A percentile compares a stretch with the other conserved stretches of the same genome.
These are phyloP conservation scores for Pezicula rhizophila DNA, from an alignment of 2,329 filamentous ascomycete genomes.

Conservation along the genomic window DNA sequence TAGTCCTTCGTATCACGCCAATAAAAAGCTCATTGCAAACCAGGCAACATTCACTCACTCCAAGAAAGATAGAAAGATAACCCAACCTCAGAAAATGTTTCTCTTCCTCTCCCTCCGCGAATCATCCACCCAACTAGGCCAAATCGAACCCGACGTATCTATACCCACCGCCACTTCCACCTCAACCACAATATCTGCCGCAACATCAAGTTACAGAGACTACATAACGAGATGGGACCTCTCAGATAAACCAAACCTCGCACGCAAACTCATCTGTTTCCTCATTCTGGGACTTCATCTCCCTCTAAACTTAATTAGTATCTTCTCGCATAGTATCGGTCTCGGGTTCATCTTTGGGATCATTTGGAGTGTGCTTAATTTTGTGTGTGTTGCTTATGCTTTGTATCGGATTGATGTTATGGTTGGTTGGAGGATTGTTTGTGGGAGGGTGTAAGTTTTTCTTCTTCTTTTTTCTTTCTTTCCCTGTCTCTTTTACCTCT, in stretches of 20 bases:
- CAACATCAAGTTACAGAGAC: neutral
- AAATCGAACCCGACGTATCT: neutral
- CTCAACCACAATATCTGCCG: neutral
- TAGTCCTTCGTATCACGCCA: no score
- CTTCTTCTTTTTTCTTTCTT: no score
- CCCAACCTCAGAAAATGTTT: neutral
- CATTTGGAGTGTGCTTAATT: neutral
- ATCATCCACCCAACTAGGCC: neutral
- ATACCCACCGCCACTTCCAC: neutral
- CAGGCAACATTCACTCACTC: no score
- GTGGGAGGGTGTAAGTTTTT: neutral
- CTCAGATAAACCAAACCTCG: neutral
- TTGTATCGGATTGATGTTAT: neutral
- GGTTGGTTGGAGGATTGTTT: neutral
- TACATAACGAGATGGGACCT: neutral
- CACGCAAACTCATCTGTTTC: neutral
- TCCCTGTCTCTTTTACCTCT: neutral
- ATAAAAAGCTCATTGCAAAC: no score
- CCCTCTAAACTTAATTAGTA: neutral
- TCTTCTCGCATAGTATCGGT: neutral
- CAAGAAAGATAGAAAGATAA: no score
- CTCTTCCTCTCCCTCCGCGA: neutral
- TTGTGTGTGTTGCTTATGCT: neutral
- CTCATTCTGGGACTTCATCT: neutral
- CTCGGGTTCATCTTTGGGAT: neutral